A percentile compares a stretch with the other conserved stretches of the same genome.
phyloP scores from a whole-genome alignment of 2,329 filamentous ascomycete genomes.

The Monascus ruber region DNA sequence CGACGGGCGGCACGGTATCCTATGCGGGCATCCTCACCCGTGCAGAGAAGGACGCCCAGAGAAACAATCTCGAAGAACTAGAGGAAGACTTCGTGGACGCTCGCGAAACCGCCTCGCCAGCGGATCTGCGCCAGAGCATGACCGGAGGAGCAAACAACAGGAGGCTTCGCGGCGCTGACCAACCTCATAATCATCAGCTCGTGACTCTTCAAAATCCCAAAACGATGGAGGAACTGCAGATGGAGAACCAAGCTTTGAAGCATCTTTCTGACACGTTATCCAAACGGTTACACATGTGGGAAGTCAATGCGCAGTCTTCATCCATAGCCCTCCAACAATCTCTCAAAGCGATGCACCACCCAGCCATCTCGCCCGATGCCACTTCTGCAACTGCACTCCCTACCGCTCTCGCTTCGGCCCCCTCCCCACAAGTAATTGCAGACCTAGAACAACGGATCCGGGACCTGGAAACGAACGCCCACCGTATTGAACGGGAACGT shows the following conservation, averaged over 20 bases:
- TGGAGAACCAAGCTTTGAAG: conserved; percentile 80
- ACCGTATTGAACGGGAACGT: conserved; percentile 46
- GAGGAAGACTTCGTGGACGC: conserved; percentile 90
- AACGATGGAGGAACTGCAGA: conserved; percentile 73
- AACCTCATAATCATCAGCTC: conserved; percentile 4
- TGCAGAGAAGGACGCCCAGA: conserved; percentile 32
- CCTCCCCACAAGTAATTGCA: conserved; percentile 9
- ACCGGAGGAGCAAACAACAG: conserved; percentile 26
- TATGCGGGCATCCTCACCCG: conserved; percentile 76
- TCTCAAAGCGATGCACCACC: conserved; percentile 41
- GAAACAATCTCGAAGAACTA: conserved; percentile 47
- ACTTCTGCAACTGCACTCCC: conserved; percentile 20
- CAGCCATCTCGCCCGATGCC: conserved; percentile 20
- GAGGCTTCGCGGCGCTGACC: conserved; percentile 6
- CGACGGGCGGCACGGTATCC: conserved; percentile 79
- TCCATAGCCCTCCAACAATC: conserved; percentile 80
- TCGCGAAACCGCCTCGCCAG: conserved; percentile 50
- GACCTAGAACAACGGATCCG: conserved; percentile 43
- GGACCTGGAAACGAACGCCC: conserved; percentile 59
- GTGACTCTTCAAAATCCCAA: conserved; percentile 39
- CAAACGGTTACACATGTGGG: conserved; percentile 82
- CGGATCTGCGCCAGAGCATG: conserved; percentile 34
- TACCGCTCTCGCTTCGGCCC: conserved; percentile 12
- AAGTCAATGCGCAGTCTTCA: conserved; percentile 80
- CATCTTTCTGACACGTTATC: conserved; percentile 76